Conservation (phyloP, 305 asterid genomes). For the Fraxinus albicans region DNA sequence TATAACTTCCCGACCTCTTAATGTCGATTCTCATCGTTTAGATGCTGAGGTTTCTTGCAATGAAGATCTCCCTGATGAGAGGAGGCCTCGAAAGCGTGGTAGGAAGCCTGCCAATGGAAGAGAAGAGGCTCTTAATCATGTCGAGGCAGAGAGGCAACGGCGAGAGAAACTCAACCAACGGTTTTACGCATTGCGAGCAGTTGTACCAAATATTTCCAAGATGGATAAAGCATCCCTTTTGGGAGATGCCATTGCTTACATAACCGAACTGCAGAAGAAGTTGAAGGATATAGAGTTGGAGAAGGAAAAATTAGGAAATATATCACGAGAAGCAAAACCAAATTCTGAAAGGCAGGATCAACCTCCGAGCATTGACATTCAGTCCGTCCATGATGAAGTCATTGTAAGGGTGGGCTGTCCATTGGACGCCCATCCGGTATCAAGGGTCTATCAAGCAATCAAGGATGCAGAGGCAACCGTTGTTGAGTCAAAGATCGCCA, state of each 20-base stretch:
- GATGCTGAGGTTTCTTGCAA: constrained; percentile 56
- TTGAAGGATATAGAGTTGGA: constrained; percentile 61
- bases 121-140: constrained; percentile 77
- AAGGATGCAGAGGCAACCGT: constrained; percentile 50
- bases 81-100: constrained; percentile 76
- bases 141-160: constrained; percentile 80
- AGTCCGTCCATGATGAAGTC: constrained; percentile 42
- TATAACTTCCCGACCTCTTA: constrained; percentile 26
- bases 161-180: constrained; percentile 78
- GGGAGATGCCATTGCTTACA: constrained; percentile 70
- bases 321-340: constrained; percentile 36
- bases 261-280: constrained; percentile 77
- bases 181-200: constrained; percentile 75
- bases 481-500: constrained; percentile 52
- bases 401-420: constrained; percentile 57
- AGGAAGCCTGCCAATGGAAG: constrained; percentile 79
- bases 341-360: constrained; percentile 27
- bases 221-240: constrained; percentile 77
- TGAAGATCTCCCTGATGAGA: constrained; percentile 51
- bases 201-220: constrained; percentile 73
- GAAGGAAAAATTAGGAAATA: constrained; percentile 30
- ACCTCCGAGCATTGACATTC: constrained; percentile 39
- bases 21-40: constrained; percentile 57
- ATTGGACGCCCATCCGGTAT: constrained; percentile 56
- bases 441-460: constrained; percentile 50